These are phyloP conservation scores for Cerrena zonata DNA, from an alignment of 1,284 basidiomycete species.

Conservation along the genomic window DNA sequence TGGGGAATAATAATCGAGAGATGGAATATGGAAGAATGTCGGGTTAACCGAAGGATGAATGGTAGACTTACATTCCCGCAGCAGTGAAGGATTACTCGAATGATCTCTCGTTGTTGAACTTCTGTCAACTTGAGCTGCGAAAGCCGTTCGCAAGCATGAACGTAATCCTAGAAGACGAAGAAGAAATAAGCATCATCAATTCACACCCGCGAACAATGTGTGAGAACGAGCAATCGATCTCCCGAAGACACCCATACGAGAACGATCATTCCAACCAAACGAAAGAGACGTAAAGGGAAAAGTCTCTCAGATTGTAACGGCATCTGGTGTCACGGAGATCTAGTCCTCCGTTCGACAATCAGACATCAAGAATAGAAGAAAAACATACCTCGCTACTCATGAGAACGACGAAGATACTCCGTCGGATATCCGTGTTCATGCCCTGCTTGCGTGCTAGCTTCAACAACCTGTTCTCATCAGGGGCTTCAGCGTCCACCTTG, in stretches of 20 bases:
- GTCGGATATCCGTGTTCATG: conserved; percentile 95
- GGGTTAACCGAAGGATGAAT: not conserved
- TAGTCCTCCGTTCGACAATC: no score
- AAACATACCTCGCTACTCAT: conserved; percentile 83
- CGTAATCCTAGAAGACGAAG: conserved; percentile 69
- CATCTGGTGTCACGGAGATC: no score
- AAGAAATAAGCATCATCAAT: no score
- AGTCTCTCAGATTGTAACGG: no score
- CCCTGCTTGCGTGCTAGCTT: conserved; percentile 88
- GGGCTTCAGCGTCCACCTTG: conserved; percentile 14
- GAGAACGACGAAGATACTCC: conserved; percentile 86
- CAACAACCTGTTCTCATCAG: conserved; percentile 51
- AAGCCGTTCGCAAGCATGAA: conserved; percentile 86
- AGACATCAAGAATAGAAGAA: no score
- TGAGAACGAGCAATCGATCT: no score
- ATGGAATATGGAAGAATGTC: not conserved
- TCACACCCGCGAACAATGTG: no score
- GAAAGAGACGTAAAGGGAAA: no score
- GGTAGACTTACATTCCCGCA: conserved; percentile 71
- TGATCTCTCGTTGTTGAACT: conserved; percentile 89
- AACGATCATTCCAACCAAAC: no score
- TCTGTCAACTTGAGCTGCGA: conserved; percentile 81
- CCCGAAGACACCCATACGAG: no score
- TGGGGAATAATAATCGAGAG: conserved; percentile 3
- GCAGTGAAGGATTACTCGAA: conserved; percentile 89